These are phyloP conservation scores for Pyrenophora teres DNA, from an alignment of 2,329 filamentous ascomycete genomes.

Conservation along the genomic window DNA sequence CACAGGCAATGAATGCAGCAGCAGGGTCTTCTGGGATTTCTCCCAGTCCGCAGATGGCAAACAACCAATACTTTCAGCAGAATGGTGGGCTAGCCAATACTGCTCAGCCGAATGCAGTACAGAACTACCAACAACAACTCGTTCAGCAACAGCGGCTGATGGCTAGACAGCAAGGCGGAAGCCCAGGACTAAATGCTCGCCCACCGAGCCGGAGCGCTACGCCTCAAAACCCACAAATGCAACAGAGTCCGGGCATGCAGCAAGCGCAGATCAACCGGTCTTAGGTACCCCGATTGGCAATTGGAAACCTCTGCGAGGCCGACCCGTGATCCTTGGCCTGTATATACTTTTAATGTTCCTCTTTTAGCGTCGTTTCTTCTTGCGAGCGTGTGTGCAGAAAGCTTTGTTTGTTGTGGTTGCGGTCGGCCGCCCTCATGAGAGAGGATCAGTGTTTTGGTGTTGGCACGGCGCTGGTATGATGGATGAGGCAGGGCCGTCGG, in stretches of 20 bases:
- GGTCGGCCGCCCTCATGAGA: slow-evolving; percentile 2
- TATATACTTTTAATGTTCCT: slow-evolving; percentile 40
- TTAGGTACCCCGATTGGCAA: slow-evolving; percentile 11
- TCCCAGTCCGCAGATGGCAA: slow-evolving; percentile 39
- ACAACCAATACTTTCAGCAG: slow-evolving; percentile 42
- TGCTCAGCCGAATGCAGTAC: slow-evolving; percentile 41
- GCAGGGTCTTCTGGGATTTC: slow-evolving; percentile 41
- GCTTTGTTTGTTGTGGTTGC: slow-evolving; percentile 4
- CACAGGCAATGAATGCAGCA: slow-evolving; percentile 46
- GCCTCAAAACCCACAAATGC: slow-evolving; percentile 44
- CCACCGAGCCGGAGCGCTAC: slow-evolving; percentile 47
- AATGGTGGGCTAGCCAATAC: slow-evolving; percentile 38
- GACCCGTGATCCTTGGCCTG: slow-evolving; percentile 24
- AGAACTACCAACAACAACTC: slow-evolving; percentile 46
- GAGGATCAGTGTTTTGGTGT: slow-evolving; percentile 12
- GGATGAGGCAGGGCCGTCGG: too few species aligned
- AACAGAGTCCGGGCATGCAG: slow-evolving; percentile 42
- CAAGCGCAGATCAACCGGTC: slow-evolving; percentile 38
- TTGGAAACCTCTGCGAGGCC: slow-evolving; percentile 22
- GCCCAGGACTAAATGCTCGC: slow-evolving; percentile 38
- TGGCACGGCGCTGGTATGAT: slow-evolving; percentile 13
- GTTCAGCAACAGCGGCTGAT: slow-evolving; percentile 47
- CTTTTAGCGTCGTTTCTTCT: slow-evolving; percentile 21
- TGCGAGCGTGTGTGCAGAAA: slow-evolving; percentile 10
- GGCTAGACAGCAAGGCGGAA: slow-evolving; percentile 38